These are phyloP conservation scores for Phytophthora litchii DNA, from an alignment of 352 stramenopile species.

Conservation along the genomic window DNA sequence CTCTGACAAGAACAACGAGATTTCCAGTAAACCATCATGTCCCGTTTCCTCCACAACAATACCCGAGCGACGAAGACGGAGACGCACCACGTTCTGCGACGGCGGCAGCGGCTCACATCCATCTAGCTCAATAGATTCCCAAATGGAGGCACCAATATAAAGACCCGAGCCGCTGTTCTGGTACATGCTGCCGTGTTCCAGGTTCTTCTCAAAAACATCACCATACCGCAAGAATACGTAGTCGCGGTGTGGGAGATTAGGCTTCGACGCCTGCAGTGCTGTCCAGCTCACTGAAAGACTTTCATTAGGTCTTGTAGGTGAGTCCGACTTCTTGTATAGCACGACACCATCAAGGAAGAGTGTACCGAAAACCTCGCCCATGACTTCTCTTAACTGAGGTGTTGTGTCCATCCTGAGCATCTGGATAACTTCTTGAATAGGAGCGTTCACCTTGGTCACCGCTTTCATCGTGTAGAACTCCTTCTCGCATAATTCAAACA, in stretches of 20 bases:
- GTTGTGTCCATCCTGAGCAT: conserved; percentile 80
- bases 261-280: conserved; percentile 79
- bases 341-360: conserved; percentile 84
- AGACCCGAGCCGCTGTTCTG: conserved; percentile 66
- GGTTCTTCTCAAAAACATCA: conserved; percentile 78
- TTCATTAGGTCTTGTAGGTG: conserved; percentile 61
- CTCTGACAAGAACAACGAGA: conserved; percentile 80
- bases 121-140: conserved; percentile 87
- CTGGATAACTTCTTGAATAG: conserved; percentile 83
- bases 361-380: conserved; percentile 85
- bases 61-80: conserved; percentile 78
- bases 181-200: conserved; percentile 63
- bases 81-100: conserved; percentile 81
- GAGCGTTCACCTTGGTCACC: conserved; percentile 69
- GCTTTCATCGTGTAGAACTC: conserved; percentile 90
- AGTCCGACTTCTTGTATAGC: conserved; percentile 68
- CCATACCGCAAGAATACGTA: conserved; percentile 88
- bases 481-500: conserved; percentile 81
- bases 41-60: conserved; percentile 82
- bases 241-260: conserved; percentile 84
- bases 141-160: conserved; percentile 78
- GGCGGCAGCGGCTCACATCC: conserved; percentile 70
- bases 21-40: conserved; percentile 57
- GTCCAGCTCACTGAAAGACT: conserved; percentile 84
- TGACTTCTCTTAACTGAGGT: conserved; percentile 64